phyloP scores from a whole-genome alignment of 2,329 filamentous ascomycete species.

The Aspergillus fumigatus region DNA sequence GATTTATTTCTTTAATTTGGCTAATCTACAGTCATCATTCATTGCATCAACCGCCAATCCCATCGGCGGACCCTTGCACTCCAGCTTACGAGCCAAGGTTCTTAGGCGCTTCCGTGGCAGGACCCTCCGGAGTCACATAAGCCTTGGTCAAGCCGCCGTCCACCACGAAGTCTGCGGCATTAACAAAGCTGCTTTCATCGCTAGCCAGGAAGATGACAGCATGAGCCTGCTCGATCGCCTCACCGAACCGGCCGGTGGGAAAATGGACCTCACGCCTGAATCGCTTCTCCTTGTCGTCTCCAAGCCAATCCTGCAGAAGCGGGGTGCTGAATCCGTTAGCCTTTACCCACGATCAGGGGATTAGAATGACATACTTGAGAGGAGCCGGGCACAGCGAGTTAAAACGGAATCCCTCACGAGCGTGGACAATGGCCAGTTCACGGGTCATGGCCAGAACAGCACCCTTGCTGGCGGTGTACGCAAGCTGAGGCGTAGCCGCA shows the following conservation, averaged over 20 bases:
- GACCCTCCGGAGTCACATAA: conserved; percentile 66
- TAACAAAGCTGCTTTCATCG: conserved; percentile 86
- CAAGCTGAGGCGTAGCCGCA: conserved; percentile 80
- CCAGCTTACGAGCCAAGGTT: conserved; percentile 36
- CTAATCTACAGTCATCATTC: not conserved
- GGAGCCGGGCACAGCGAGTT: conserved; percentile 88
- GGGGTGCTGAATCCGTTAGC: conserved; percentile 59
- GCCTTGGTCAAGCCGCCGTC: conserved; percentile 95
- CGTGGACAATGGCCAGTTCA: conserved; percentile 88
- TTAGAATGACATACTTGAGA: conserved; percentile 57
- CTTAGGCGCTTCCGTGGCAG: conserved; percentile 49
- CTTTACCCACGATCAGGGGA: not conserved
- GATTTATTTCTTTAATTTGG: not conserved
- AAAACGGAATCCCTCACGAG: conserved; percentile 83
- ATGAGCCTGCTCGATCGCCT: conserved; percentile 87
- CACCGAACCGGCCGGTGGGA: conserved; percentile 80
- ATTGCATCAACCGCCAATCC: not conserved
- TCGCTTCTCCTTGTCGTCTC: conserved; percentile 78
- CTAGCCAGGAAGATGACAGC: conserved; percentile 83
- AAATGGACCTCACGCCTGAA: conserved; percentile 83
- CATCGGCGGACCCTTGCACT: no score
- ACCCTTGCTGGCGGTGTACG: conserved; percentile 91
- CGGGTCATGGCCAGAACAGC: conserved; percentile 86
- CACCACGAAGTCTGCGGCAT: conserved; percentile 87
- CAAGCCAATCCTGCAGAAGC: conserved; percentile 87